These are phyloP conservation scores for Pittosporum tobira DNA, from an alignment of 129 eudicot species.

Conservation along the genomic window DNA sequence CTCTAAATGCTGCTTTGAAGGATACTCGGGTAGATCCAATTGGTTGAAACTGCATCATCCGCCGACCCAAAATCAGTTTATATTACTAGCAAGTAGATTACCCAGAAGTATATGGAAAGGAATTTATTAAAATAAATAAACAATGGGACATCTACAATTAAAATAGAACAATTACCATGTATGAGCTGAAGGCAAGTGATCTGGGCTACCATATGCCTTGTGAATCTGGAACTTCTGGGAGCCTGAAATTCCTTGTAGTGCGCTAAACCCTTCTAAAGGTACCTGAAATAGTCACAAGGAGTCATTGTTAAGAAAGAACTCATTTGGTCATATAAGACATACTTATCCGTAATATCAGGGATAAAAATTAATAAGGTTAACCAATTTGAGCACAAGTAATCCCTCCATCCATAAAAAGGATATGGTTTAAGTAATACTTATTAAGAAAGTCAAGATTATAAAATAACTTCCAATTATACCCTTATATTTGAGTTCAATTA, in stretches of 20 bases:
- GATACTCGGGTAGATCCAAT: conserved; percentile 90
- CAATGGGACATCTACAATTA: background rate
- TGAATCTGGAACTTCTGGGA: conserved; percentile 97
- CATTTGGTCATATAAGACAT: no score
- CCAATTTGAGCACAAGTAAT: no score
- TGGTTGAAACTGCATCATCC: conserved; percentile 87
- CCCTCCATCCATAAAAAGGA: no score
- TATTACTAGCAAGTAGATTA: background rate
- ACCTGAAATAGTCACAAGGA: conserved; percentile 39
- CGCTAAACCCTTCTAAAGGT: conserved; percentile 96
- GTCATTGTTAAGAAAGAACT: background rate
- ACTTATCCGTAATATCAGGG: no score
- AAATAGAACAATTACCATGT: conserved; percentile 59
- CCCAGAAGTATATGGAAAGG: background rate
- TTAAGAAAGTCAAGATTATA: no score
- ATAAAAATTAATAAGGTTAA: no score
- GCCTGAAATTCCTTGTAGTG: conserved; percentile 96
- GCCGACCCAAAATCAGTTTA: background rate
- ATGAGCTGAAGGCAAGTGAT: conserved; percentile 95
- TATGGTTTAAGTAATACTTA: no score
- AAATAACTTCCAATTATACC: no score
- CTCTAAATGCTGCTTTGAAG: conserved; percentile 76
- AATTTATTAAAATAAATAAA: background rate
- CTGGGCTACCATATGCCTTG: conserved; percentile 90
- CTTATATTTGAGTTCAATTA: no score